Evolutionary conservation across 176 grass and related monocot species (phyloP), one percentile per base, ranked within the genome.

Genomic region (Canna indica): DNA sequence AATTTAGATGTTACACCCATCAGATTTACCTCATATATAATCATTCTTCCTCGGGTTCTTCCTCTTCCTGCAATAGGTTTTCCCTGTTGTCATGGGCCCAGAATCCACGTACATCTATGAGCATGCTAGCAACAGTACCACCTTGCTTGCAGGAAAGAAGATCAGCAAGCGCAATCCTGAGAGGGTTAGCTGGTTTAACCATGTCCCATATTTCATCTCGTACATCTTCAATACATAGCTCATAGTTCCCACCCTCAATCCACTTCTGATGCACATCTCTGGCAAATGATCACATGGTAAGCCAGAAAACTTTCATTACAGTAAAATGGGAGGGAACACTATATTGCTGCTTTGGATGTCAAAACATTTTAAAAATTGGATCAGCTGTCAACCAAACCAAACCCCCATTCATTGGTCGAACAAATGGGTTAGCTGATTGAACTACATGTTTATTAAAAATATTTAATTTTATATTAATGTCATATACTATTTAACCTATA

Each of bases 151-250:
- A 99, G 35, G 78, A 74, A 31, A 99, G 87, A 69, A 99, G 94
- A 83, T 99, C 94, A 17, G 73, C 67, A 10, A 88, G 68, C 0
- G 75, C 73, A 32, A 99, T 84, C 78, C 77, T 86, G 27, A 99
- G 84, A 72, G 80, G 80, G 44, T 99, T 86, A 54, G 73, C 78
- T 5, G 94, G 89, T 45, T 99, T 99, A 75, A 99, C 89, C 94
- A 99, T 99, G 84, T 99, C 94, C 94, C 94, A 99, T 73, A 99
- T 99, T 86, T 99, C 94, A 71, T 99, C 94, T 73, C 94, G 90
- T 68, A 99, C 94, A 6, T 99, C 94, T 75, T 93, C 94, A 1
- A 99, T 99, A 71, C 94, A 99, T 45, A 99, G 94, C 57, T 99
- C 94, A 15, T 99, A 99, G 71, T 99, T 99, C 47, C 94, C 94